Percentiles rank a stretch among this genome's conserved stretches.
These are phyloP conservation scores for Cladophialophora psammophila DNA, from an alignment of 2,329 filamentous ascomycete species.

Conservation along the genomic window DNA sequence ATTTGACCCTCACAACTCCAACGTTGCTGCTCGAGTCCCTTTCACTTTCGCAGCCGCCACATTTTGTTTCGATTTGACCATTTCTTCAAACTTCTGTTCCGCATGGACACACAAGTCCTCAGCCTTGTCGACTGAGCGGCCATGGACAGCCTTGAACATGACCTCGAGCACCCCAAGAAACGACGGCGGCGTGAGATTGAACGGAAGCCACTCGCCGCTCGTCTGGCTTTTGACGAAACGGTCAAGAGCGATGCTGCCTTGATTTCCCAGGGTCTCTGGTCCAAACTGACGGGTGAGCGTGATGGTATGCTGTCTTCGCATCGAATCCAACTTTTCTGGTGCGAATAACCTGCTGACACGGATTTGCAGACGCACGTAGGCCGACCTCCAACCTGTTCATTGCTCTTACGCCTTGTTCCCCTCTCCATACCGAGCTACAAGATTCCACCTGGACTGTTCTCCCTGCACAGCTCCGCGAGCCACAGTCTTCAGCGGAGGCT, in stretches of 20 bases:
- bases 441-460: slow-evolving; percentile 84
- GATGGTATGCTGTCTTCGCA: slow-evolving; percentile 46
- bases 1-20: slow-evolving; percentile 10
- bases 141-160: slow-evolving; percentile 56
- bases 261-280: slow-evolving; percentile 84
- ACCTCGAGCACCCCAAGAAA: slow-evolving; percentile 58
- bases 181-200: slow-evolving; percentile 57
- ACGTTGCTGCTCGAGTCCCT: slow-evolving; percentile 1
- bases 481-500: slow-evolving; percentile 54
- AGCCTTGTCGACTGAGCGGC: slow-evolving; percentile 18
- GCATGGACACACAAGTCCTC: slow-evolving; percentile 19
- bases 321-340: slow-evolving; percentile 12
- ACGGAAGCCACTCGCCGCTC: slow-evolving; percentile 71
- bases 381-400: slow-evolving; percentile 45
- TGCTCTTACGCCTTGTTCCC: slow-evolving; percentile 56
- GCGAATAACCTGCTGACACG: slow-evolving; percentile 19
- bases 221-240: slow-evolving; percentile 83
- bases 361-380: slow-evolving; percentile 15
- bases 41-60: background rate
- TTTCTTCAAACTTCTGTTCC: background rate
- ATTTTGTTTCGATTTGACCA: background rate
- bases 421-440: slow-evolving; percentile 55
- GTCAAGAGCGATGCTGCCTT: slow-evolving; percentile 85
- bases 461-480: slow-evolving; percentile 65
- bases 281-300: slow-evolving; percentile 68